These are phyloP conservation scores for Lipomyces mesembrius DNA, from an alignment of 805 yeast species.

Conservation along the genomic window DNA sequence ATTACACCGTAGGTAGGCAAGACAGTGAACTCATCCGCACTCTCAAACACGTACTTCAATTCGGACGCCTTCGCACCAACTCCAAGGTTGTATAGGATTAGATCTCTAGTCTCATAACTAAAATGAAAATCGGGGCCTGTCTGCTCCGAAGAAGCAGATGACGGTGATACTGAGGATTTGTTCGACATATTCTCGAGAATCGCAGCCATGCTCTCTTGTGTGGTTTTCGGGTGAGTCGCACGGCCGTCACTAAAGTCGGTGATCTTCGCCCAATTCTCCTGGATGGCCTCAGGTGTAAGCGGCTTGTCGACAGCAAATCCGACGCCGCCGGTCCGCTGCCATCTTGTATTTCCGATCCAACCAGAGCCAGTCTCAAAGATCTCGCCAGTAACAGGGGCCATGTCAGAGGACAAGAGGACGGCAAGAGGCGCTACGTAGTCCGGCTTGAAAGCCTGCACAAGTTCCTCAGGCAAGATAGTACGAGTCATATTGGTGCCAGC, in stretches of 20 bases:
- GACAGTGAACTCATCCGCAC: constrained; percentile 74
- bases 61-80: constrained; percentile 83
- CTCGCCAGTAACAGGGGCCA: constrained; percentile 75
- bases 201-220: constrained; percentile 80
- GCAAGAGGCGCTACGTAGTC: constrained; percentile 89
- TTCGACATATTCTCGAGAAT: constrained; percentile 58
- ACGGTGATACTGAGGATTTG: constrained; percentile 43
- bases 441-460: constrained; percentile 82
- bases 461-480: constrained; percentile 78
- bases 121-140: constrained; percentile 17
- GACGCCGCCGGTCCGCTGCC: constrained; percentile 92
- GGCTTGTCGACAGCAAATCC: constrained; percentile 53
- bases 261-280: constrained; percentile 68
- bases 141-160: constrained; percentile 51
- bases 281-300: constrained; percentile 69
- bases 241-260: constrained; percentile 63
- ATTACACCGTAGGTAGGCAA: constrained; percentile 90
- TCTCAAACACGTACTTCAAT: constrained; percentile 79
- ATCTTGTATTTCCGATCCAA: constrained; percentile 92
- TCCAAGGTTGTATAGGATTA: constrained; percentile 84
- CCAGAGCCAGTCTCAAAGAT: constrained; percentile 94
- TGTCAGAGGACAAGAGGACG: constrained; percentile 76
- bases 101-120: constrained; percentile 40
- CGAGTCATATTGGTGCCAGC: constrained; percentile 98
- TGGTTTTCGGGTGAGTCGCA: constrained; percentile 60